Conservation (phyloP, 306 rosid species). For the Cajanus cajan region DNA sequence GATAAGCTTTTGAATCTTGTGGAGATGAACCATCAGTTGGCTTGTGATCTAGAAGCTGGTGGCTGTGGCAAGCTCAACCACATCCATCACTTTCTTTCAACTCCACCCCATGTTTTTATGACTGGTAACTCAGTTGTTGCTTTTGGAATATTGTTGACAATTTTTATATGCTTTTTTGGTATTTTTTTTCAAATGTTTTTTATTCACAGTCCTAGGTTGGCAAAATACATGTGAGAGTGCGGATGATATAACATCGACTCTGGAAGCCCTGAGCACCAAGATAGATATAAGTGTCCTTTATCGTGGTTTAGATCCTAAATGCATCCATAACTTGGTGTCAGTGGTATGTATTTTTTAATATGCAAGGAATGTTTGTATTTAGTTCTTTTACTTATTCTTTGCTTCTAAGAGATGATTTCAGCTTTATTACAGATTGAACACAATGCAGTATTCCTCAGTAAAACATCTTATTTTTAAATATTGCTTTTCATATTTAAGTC, state of each 20-base stretch:
- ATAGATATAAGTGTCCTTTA: conserved; percentile 79
- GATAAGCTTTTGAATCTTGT: conserved; percentile 80
- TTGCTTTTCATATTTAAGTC: conserved; percentile 13
- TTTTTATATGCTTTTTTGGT: background rate
- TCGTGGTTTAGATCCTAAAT: conserved; percentile 81
- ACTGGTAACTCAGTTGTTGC: conserved; percentile 59
- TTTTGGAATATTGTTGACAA: background rate
- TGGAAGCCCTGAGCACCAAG: conserved; percentile 73
- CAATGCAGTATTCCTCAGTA: background rate
- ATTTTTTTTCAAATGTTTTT: conserved; percentile 27
- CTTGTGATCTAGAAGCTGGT: conserved; percentile 79
- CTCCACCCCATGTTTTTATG: conserved; percentile 86
- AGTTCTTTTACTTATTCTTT: background rate
- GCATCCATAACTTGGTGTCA: conserved; percentile 74
- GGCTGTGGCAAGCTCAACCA: conserved; percentile 93
- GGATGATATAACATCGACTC: conserved; percentile 72
- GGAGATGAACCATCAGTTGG: conserved; percentile 88
- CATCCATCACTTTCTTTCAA: conserved; percentile 85
- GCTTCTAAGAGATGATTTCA: background rate
- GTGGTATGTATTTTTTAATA: conserved; percentile 64
- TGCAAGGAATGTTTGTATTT: conserved; percentile 9
- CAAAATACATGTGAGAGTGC: conserved; percentile 86
- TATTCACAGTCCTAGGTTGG: conserved; percentile 90
- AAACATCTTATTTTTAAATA: background rate
- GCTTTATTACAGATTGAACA: background rate